Evolutionary conservation across 2,329 filamentous ascomycete species (phyloP), one percentile per base, ranked within the genome.

Genomic region (Neospermospora avenae): DNA sequence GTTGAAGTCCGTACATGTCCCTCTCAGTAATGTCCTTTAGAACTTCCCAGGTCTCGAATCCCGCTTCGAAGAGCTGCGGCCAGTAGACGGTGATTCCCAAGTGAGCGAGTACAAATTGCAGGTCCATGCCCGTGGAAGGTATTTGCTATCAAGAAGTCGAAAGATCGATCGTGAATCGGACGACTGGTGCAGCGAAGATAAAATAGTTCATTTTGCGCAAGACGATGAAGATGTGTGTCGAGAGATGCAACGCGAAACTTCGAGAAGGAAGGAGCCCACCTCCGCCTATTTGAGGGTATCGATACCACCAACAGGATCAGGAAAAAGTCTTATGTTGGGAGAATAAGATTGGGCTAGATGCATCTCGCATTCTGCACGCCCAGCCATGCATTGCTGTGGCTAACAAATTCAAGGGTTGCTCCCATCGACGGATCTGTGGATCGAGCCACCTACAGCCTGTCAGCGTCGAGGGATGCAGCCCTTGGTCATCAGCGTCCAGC

Each of bases 21-120:
- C n/a, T 39, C 18, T 52, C 48, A 6, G 48, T 52, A n/a, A 52
- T 52, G 34, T 52, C 48, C 25, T 52, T 52, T n/a, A 52, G n/a
- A 14, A 14, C 8, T 16, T 35, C 49, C 49, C 49, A 53, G 49
- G 49, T 53, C n/a, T 53, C 49, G 34, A 53, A 53, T 5, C 49
- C 49, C n/a, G 49, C 34, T 20, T 37, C 49, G 16, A 53, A 39
- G 3, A 53, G 31, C 34, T 24, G 34, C 11, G 13, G 11, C 49
- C 49, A 53, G 24, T 53, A 53, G 16, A n/a, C 14, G 10, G 20
- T 16, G 20, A 52, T 52, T 52, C 48, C 48, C 31, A 37, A 34
- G 8, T 16, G 8, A 24, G 18, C 11, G 18, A 53, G 39, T 13
- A 28, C 39, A 16, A 48, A 31, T 24, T 48, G 44, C 16, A 48